Base-by-base conservation (phyloP, 805 yeast genomes). In the Cyberlindnera veronae region DNA sequence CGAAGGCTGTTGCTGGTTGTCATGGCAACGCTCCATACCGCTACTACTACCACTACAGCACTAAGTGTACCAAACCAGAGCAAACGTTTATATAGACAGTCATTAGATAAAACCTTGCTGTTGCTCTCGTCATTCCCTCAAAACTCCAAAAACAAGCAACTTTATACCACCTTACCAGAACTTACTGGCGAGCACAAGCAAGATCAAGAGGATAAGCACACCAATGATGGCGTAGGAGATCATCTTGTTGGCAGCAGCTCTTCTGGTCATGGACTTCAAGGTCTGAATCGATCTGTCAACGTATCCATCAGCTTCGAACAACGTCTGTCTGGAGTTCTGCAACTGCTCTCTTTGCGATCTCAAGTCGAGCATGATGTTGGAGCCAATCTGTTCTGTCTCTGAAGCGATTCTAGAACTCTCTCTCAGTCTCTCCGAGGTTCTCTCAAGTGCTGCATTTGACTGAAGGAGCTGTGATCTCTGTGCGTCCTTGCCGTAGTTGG, bases 341-440 rank as follows among this genome's bases (percentile, higher is more conserved):
- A 93, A 76, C 57, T 95, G 97, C 56, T 93, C 99, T 43, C 99
- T 72, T 66, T 93, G 99, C 19, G 95, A 82, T 45, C 96, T 74
- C 50, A 93, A 68, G 59, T 91, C 96, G 53, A 79, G 80, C 65
- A 93, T 73, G 38, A 93, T 93, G 49, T 84, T 83, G 12, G 96
- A 87, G 2, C 99, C 99, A 37, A 93, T 79, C 23, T 73, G 72
- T 63, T 93, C 99, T 0, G 99, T 89, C 53, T 93, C 99, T 38
- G 84, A 69, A 6, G 98, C 99, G 3, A 89, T 71, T 51, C 97
- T 73, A 48, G 91, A 95, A 16, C 93, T 83, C 34, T 93, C 97
- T 44, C 83, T 74, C 34, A 93, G 71, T 52, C 96, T 74, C 47
- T 90, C 91, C 2, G 88, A 76, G 2, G 95, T 77, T 49, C 93